Base-by-base conservation (phyloP, 441 rosid genomes). In the Populus hybrid region DNA sequence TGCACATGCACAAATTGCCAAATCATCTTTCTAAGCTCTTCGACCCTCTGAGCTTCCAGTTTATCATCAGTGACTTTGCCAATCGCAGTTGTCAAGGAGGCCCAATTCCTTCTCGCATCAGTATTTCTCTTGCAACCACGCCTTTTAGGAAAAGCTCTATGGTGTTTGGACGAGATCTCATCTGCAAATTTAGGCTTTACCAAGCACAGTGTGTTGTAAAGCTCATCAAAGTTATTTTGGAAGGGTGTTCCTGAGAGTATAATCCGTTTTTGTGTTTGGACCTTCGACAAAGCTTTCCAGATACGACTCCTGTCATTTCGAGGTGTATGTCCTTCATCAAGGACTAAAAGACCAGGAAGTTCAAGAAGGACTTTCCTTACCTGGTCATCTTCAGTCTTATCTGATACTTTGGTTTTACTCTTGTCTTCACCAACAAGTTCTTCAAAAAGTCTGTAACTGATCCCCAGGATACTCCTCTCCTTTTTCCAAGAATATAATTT, bases 291-390 rank as follows among this genome's bases (percentile, higher is more conserved):
- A 76, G 86, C 90, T 83, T 88, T 86, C 91, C 93, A 94, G 64
- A 94, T 84, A 23, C 64, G 73, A 73, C 91, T 88, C 4, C 72
- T 77, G n/a, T 84, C 80, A 74, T 94, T 94, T 14, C 96, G 92
- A 21, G 95, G 89, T 1, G 90, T 92, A 81, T 94, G 97, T 4
- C 98, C 94, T 86, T 94, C 98, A 74, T 94, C 97, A 36, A 94
- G 87, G 61, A 94, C 82, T 23, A 92, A 68, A 72, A 94, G 76
- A 21, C 88, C 89, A 0, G 96, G 93, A 71, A 77, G 65, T 45
- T 88, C 86, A 26, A 90, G 83, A 26, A 94, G 87, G 71, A 84
- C 75, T 69, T 69, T 86, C 50, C 87, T 81, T 42, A 86, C 64
- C 8, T 59, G 78, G 36, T 77, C 79, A 26, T 67, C 66, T 36